A percentile compares a stretch with the other conserved stretches of the same genome.
Conservation (phyloP, 305 asterid species). For the Fraxinus paxiana region DNA sequence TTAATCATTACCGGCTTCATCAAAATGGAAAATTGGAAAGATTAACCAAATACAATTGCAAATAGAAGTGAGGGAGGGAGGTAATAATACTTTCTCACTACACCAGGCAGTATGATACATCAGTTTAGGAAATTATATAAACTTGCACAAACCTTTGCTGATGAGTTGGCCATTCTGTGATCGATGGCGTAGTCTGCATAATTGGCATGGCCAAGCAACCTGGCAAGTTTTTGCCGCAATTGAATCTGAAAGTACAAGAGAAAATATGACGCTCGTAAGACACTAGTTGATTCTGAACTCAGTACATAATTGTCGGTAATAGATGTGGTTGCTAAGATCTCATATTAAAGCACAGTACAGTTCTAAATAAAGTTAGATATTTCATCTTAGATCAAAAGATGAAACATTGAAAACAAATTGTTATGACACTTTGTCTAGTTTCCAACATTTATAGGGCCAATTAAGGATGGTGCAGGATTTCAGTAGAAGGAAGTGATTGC, state of each 20-base stretch:
- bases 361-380: background rate
- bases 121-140: constrained; percentile 21
- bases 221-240: constrained; percentile 76
- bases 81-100: background rate
- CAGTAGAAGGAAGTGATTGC: background rate
- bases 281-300: background rate
- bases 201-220: constrained; percentile 81
- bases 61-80: background rate
- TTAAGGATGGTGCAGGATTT: background rate
- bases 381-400: background rate
- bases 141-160: constrained; percentile 61
- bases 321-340: background rate
- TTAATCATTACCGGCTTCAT: background rate
- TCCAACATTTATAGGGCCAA: background rate
- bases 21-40: background rate
- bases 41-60: background rate
- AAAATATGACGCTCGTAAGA: background rate
- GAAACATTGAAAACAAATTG: background rate
- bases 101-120: constrained; percentile 13
- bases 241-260: constrained; percentile 58
- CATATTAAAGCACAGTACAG: background rate
- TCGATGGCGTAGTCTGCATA: constrained; percentile 74
- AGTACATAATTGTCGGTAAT: background rate
- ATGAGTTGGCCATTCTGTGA: constrained; percentile 75
- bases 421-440: background rate